phyloP scores from a whole-genome alignment of 2,329 filamentous ascomycete genomes.

The Aspergillus fumigatiaffinis region DNA sequence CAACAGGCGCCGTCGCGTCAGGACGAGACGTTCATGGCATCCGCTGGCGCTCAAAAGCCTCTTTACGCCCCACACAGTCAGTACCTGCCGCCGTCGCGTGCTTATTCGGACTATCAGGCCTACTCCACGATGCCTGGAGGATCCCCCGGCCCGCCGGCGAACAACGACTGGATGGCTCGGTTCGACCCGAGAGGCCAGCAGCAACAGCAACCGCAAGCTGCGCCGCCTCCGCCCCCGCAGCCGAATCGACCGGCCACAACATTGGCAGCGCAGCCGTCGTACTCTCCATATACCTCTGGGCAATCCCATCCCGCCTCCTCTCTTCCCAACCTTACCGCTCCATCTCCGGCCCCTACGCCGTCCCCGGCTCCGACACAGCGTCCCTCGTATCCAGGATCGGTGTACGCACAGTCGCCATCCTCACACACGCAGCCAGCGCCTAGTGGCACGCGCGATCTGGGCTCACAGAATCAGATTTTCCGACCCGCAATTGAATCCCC shows the following conservation, averaged over 20 bases:
- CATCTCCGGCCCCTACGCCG: slow-evolving; percentile 34
- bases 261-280: slow-evolving; percentile 25
- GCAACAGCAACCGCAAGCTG: slow-evolving; percentile 18
- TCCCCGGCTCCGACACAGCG: slow-evolving; percentile 29
- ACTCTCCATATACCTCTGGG: slow-evolving; percentile 24
- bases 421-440: slow-evolving; percentile 20
- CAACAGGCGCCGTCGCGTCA: slow-evolving; percentile 21
- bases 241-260: slow-evolving; percentile 18
- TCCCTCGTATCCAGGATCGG: slow-evolving; percentile 22
- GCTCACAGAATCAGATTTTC: slow-evolving; percentile 22
- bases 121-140: slow-evolving; percentile 25
- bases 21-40: slow-evolving; percentile 21
- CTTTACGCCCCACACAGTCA: slow-evolving; percentile 25
- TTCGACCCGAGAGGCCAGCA: slow-evolving; percentile 40
- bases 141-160: slow-evolving; percentile 23
- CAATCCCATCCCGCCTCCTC: slow-evolving; percentile 21
- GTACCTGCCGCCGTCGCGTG: slow-evolving; percentile 27
- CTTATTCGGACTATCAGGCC: slow-evolving; percentile 31
- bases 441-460: slow-evolving; percentile 28
- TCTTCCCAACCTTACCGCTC: slow-evolving; percentile 24
- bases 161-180: slow-evolving; percentile 41
- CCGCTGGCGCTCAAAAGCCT: slow-evolving; percentile 19
- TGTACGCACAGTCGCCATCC: slow-evolving; percentile 27
- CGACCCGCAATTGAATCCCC: slow-evolving; percentile 28
- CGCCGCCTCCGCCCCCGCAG: slow-evolving; percentile 15